Evolutionary conservation across 495 filamentous ascomycete species (phyloP), one percentile per base, ranked within the genome.

Genomic region (Wilcoxina mikolae): DNA sequence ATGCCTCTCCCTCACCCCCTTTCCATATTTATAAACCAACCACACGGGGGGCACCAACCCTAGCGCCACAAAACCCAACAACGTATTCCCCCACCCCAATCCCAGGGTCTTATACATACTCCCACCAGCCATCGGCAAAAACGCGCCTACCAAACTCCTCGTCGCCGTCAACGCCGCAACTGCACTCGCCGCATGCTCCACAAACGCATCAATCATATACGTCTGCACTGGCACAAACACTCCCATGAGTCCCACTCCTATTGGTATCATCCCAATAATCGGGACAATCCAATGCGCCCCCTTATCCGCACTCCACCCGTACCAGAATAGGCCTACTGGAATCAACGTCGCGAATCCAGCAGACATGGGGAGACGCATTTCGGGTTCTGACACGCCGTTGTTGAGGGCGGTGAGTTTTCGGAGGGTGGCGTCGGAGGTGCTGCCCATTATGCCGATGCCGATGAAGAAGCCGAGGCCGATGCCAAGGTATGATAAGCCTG

Each of bases 181-280:
- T 0, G 72, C 72, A 10, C 71, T 76, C 4, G 82, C 81, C 0
- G 82, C 80, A 59, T 81, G 82, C 47, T 71, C 60, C 0, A 70
- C 68, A 58, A 76, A 81, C 22, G 70, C 71, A 55, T 82, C 79
- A 22, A 82, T 74, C 26, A 79, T 65, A 52, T 83, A 82, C 0
- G 74, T 78, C 49, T 49, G 72, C 54, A 78, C 71, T 11, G 72
- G 70, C 23, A 76, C 67, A 31, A 74, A 76, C 3, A 74, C 65
- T 0, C 71, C 68, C 54, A 80, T 74, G 57, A 75, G 68, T 4
- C 75, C 76, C 44, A 75, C 70, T 9, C 72, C 69, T 25, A 76
- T 73, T 1, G 75, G 70, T 3, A 71, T 64, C 18, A 74, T 67
- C 2, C 67, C 76, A 12, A 82, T 60, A 27, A 79, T 72, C 0